phyloP scores from a whole-genome alignment of 2,329 filamentous ascomycete genomes.

The Plectosphaerella sp. region DNA sequence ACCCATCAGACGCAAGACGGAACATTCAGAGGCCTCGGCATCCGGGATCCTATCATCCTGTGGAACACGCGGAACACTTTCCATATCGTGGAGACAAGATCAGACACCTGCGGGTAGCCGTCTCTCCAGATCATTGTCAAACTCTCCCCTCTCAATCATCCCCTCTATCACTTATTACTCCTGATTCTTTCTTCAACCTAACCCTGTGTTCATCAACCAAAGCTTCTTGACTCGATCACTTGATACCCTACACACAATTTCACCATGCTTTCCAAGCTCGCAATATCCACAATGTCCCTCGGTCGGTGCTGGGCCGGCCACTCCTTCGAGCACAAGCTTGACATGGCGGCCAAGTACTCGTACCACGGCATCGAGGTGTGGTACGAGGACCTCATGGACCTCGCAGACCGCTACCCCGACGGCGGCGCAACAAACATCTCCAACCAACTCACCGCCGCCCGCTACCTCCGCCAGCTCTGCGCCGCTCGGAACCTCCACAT shows the following conservation, averaged over 20 bases:
- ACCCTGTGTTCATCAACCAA: not conserved
- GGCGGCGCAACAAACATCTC: constrained; percentile 27
- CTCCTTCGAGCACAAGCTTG: constrained; percentile 60
- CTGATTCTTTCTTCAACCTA: not conserved
- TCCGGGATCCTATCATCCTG: too few species aligned
- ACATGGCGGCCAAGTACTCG: constrained; percentile 60
- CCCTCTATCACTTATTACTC: not conserved
- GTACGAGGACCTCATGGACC: constrained; percentile 67
- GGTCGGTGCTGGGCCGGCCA: constrained; percentile 68
- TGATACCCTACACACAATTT: not conserved
- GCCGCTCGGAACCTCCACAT: constrained; percentile 49
- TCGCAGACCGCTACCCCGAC: constrained; percentile 44
- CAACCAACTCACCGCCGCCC: constrained; percentile 54
- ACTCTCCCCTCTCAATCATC: not conserved
- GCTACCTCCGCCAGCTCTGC: constrained; percentile 53
- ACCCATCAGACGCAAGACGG: too few species aligned
- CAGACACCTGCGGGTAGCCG: too few species aligned
- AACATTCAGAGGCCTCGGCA: too few species aligned
- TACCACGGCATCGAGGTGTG: constrained; percentile 72
- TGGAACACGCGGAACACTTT: too few species aligned
- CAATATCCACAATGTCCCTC: constrained; percentile 73
- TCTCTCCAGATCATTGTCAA: too few species aligned
- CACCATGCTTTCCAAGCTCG: constrained; percentile 53
- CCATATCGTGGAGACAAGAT: too few species aligned
- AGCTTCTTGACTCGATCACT: not conserved